These are phyloP conservation scores for Globisporangium splendens DNA, from an alignment of 352 stramenopile species.

Conservation along the genomic window DNA sequence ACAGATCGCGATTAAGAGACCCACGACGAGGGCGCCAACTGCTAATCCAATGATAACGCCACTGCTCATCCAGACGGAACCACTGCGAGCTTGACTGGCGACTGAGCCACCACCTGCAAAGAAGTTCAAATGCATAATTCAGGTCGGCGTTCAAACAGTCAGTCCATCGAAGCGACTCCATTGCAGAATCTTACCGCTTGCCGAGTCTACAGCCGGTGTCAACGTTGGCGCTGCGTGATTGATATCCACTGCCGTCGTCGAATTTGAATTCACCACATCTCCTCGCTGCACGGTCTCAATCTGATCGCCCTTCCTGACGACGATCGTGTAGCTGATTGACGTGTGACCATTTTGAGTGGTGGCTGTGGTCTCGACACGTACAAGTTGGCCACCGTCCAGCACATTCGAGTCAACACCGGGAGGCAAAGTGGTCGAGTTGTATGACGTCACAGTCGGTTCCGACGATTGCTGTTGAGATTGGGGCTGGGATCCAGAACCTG, in stretches of 20 bases:
- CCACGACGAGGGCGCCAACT: conserved; percentile 8
- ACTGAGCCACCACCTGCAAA: not conserved
- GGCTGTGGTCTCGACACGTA: conserved; percentile 30
- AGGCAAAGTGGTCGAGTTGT: conserved; percentile 36
- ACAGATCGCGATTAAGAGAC: conserved; percentile 9
- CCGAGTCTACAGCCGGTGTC: too few species aligned
- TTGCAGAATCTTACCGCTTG: too few species aligned
- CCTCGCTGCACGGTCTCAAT: conserved; percentile 9
- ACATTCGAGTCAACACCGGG: conserved; percentile 27
- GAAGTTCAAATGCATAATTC: not conserved
- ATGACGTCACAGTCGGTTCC: conserved; percentile 17
- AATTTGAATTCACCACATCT: not conserved
- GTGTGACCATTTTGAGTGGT: conserved; percentile 23
- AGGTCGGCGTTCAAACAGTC: not conserved
- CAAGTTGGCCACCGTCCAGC: conserved; percentile 30
- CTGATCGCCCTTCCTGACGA: conserved; percentile 28
- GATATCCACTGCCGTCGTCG: too few species aligned
- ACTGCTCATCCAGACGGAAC: conserved; percentile 2
- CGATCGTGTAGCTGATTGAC: conserved; percentile 36
- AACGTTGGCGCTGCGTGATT: too few species aligned
- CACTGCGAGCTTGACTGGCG: too few species aligned
- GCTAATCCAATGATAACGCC: conserved; percentile 9
- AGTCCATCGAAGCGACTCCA: too few species aligned
- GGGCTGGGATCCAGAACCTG: too few species aligned
- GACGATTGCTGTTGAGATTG: too few species aligned